Percentiles rank a stretch among this genome's conserved stretches.
Evolutionary conservation across 768 basidiomycete species (phyloP).

Genomic region (Xerocomus brunneocitrinus): DNA sequence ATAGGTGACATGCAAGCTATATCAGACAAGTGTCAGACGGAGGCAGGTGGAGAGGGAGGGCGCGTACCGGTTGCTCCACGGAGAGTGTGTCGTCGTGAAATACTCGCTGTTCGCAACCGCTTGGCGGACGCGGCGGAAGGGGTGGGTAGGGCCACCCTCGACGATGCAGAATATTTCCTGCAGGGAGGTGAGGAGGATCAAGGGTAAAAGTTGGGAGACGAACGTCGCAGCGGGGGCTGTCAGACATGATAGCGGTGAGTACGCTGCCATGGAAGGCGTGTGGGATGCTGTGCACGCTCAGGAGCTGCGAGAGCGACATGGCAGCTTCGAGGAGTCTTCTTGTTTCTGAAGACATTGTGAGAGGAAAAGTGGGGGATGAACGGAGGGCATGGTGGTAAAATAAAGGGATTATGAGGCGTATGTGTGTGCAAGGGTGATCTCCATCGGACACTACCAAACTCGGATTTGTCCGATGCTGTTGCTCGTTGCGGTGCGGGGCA

Average conservation of each 20-base stretch:
- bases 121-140: conserved; percentile 77
- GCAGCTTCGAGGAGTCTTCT: conserved; percentile 76
- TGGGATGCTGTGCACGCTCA: conserved; percentile 53
- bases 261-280: conserved; percentile 82
- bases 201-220: conserved; percentile 23
- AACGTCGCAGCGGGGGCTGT: conserved; percentile 62
- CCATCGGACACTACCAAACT: conserved; percentile 27
- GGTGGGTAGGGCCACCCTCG: conserved; percentile 66
- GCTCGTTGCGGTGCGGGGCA: conserved; percentile 18
- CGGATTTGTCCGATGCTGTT: conserved; percentile 28
- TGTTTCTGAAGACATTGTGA: conserved; percentile 58
- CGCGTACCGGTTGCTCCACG: conserved; percentile 81
- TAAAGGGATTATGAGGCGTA: conserved; percentile 28
- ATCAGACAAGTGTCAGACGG: conserved; percentile 9
- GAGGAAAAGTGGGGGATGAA: not conserved
- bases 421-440: conserved; percentile 38
- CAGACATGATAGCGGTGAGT: conserved; percentile 65
- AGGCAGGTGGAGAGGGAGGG: not conserved
- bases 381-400: conserved; percentile 54
- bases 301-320: conserved; percentile 61
- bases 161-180: conserved; percentile 87
- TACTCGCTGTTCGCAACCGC: conserved; percentile 61
- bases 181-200: conserved; percentile 6
- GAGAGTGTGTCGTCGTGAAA: conserved; percentile 64
- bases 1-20: conserved; percentile 71